phyloP scores from a whole-genome alignment of 768 basidiomycete species.

The Suillus cothurnatus region DNA sequence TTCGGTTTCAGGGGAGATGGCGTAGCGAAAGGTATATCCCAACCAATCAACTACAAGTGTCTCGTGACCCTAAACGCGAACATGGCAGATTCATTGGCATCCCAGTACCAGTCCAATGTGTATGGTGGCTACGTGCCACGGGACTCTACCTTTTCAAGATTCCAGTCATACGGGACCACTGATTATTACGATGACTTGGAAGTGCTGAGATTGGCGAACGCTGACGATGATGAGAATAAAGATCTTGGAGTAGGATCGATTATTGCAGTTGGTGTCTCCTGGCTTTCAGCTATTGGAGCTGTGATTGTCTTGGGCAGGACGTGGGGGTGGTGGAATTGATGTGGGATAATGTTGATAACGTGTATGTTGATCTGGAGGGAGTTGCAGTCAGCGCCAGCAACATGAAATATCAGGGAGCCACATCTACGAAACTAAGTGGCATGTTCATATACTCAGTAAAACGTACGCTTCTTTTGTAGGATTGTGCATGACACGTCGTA shows the following conservation, averaged over 20 bases:
- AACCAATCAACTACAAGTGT: background rate
- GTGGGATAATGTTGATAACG: background rate
- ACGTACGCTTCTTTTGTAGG: background rate
- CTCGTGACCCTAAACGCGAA: background rate
- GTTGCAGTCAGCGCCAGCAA: background rate
- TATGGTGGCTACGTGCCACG: constrained; percentile 14
- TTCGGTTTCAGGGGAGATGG: constrained; percentile 5
- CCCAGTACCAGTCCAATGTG: constrained; percentile 10
- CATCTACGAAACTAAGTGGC: background rate
- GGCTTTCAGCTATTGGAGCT: background rate
- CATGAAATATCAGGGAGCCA: background rate
- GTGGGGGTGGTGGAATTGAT: constrained; percentile 5
- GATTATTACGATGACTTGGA: background rate
- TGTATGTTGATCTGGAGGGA: background rate
- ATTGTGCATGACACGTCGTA: background rate
- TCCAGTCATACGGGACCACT: constrained; percentile 14
- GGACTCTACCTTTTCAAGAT: constrained; percentile 8
- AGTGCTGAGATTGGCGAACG: background rate
- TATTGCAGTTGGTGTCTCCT: background rate
- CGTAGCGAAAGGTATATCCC: constrained; percentile 7
- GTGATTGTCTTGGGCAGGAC: constrained; percentile 6
- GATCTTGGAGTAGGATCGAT: background rate
- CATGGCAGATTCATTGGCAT: constrained; percentile 11
- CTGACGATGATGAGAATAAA: background rate
- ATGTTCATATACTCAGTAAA: background rate